A percentile compares a stretch with the other conserved stretches of the same genome.
Evolutionary conservation across 116 monocot species (phyloP).

Genomic region (Dioscorea cayenensis): DNA sequence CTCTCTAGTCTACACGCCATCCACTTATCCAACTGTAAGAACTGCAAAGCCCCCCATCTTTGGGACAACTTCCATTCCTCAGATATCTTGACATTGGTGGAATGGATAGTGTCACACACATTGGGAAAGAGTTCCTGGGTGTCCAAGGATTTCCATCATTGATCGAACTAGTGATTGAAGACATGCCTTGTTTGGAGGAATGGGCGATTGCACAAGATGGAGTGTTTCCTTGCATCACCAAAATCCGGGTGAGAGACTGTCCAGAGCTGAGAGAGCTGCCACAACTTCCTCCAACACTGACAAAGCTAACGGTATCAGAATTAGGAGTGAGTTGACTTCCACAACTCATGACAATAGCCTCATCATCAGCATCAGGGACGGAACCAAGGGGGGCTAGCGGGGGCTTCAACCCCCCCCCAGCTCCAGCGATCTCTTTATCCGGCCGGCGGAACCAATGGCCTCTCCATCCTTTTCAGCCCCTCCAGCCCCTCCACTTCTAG

Average conservation of each 20-base stretch:
- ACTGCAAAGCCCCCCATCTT: background rate
- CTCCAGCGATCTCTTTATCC: too few relatives aligned
- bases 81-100: background rate
- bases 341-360: background rate
- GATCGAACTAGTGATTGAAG: background rate
- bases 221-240: background rate
- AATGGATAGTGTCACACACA: background rate
- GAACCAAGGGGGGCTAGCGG: too few relatives aligned
- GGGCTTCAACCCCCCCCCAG: too few relatives aligned
- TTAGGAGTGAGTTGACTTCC: background rate
- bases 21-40: background rate
- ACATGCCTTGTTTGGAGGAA: background rate
- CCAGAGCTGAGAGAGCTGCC: conserved; percentile 2
- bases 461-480: too few relatives aligned
- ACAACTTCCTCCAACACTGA: background rate
- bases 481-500: too few relatives aligned
- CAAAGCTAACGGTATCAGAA: background rate
- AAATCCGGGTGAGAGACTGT: background rate
- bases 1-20: background rate
- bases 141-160: background rate
- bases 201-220: background rate
- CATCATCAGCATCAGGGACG: too few relatives aligned
- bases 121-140: background rate
- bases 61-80: background rate
- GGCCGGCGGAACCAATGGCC: too few relatives aligned